Percentiles rank a stretch among this genome's conserved stretches.
These are phyloP conservation scores for Rubroboletus satanas DNA, from an alignment of 768 basidiomycete genomes.

Conservation along the genomic window DNA sequence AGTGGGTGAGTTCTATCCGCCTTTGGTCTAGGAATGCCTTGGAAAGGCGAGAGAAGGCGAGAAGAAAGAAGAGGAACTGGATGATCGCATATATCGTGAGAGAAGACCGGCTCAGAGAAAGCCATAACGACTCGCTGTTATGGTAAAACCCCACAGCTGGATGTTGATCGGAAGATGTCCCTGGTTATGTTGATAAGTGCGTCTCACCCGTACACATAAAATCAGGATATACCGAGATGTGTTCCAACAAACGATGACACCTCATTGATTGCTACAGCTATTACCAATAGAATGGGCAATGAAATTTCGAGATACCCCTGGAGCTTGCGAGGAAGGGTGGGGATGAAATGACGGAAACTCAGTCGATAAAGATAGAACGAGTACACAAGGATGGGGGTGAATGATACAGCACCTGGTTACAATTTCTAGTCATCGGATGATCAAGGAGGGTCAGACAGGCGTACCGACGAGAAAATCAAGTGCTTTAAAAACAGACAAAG, in stretches of 20 bases:
- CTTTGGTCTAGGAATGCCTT: conserved; percentile 49
- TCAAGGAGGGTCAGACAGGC: conserved; percentile 20
- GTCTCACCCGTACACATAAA: background rate
- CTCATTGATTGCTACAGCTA: conserved; percentile 52
- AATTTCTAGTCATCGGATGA: background rate
- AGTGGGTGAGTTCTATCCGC: conserved; percentile 43
- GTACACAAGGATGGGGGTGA: conserved; percentile 62
- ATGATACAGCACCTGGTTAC: conserved; percentile 48
- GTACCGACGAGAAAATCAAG: conserved; percentile 62
- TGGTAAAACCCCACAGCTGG: conserved; percentile 42
- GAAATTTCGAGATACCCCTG: conserved; percentile 41
- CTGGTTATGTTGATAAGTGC: conserved; percentile 9
- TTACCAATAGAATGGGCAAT: conserved; percentile 52
- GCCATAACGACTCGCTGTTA: conserved; percentile 40
- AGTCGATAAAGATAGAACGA: conserved; percentile 60
- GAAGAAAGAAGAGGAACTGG: conserved; percentile 55
- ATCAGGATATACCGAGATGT: conserved; percentile 44
- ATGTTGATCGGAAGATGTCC: background rate
- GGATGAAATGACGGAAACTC: conserved; percentile 47
- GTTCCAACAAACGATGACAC: conserved; percentile 64
- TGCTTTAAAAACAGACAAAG: conserved; percentile 43
- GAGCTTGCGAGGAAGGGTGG: conserved; percentile 48
- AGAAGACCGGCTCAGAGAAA: conserved; percentile 56
- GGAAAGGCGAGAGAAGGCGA: conserved; percentile 57
- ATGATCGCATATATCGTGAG: conserved; percentile 56